These are phyloP conservation scores for Rhizoclosmatium sp. DNA, from an alignment of 192 early-diverging fungal species.

Conservation along the genomic window DNA sequence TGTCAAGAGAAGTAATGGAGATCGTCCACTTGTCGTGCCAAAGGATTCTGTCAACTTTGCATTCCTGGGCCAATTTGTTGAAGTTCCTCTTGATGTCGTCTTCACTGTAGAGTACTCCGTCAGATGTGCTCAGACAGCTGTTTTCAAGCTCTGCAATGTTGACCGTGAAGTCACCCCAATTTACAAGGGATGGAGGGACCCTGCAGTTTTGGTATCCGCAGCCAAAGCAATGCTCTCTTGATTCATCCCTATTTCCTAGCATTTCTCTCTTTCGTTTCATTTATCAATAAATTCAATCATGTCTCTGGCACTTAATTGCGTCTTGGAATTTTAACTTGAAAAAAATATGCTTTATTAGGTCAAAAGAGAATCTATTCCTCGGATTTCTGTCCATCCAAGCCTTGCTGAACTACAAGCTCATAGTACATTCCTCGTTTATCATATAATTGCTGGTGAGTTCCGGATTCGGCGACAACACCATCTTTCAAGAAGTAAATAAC, in stretches of 20 bases:
- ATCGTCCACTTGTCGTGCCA: slow-evolving; percentile 46
- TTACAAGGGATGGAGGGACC: slow-evolving; percentile 37
- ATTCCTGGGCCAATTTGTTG: slow-evolving; percentile 50
- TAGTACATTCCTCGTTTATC: slow-evolving; percentile 50
- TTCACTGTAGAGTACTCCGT: slow-evolving; percentile 54
- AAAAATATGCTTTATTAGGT: too few relatives aligned
- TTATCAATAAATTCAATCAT: background rate
- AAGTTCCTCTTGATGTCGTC: slow-evolving; percentile 48
- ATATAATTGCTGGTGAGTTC: slow-evolving; percentile 70
- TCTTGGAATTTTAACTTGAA: background rate
- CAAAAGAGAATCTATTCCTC: too few relatives aligned
- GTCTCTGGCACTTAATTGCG: background rate
- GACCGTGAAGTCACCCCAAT: slow-evolving; percentile 36
- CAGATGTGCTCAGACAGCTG: slow-evolving; percentile 45
- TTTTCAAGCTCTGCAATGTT: slow-evolving; percentile 32
- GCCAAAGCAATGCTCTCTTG: slow-evolving; percentile 23
- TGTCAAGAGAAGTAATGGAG: slow-evolving; percentile 36
- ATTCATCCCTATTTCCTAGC: background rate
- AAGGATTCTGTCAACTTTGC: slow-evolving; percentile 43
- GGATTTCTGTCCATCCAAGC: slow-evolving; percentile 18
- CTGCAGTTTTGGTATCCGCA: slow-evolving; percentile 16
- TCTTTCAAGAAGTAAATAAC: slow-evolving; percentile 73
- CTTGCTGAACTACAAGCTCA: slow-evolving; percentile 50
- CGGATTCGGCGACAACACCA: slow-evolving; percentile 72
- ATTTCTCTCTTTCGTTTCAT: background rate